Conservation (phyloP, 2,329 filamentous ascomycete genomes). For the Didymella sp. region DNA sequence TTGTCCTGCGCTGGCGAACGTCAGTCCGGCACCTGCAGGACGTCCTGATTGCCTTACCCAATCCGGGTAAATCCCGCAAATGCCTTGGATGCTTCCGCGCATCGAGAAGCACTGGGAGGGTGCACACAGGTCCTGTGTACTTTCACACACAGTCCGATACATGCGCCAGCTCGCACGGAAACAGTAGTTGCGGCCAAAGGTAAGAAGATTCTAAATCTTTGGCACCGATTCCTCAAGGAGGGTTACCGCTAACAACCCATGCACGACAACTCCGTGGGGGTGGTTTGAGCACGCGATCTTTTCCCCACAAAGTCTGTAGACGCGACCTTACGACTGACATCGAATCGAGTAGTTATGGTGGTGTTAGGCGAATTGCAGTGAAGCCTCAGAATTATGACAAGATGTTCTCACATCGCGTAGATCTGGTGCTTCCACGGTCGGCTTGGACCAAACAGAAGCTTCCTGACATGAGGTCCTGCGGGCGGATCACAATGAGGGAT, state of each 20-base stretch:
- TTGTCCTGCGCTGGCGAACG: slow-evolving; percentile 12
- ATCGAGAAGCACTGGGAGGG: slow-evolving; percentile 7
- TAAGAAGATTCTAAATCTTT: not conserved
- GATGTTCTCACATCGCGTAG: not conserved
- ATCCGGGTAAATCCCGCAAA: slow-evolving; percentile 32
- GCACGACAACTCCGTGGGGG: slow-evolving; percentile 6
- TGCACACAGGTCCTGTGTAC: slow-evolving; percentile 8
- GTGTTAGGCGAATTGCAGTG: not conserved
- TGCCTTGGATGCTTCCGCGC: slow-evolving; percentile 3
- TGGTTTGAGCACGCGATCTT: slow-evolving; percentile 8
- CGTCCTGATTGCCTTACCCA: slow-evolving; percentile 15
- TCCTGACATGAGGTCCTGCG: not conserved
- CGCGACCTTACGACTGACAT: not conserved
- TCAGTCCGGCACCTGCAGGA: slow-evolving; percentile 15
- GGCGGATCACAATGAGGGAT: not conserved
- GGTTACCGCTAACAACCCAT: slow-evolving; percentile 26
- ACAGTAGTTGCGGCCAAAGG: not conserved
- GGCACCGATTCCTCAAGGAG: not conserved
- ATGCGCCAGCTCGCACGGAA: not conserved
- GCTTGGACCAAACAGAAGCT: not conserved
- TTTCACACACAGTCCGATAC: not conserved
- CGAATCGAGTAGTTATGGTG: not conserved
- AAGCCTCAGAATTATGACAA: not conserved
- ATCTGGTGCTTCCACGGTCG: not conserved
- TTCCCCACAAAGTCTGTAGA: slow-evolving; percentile 10